phyloP scores from a whole-genome alignment of 352 stramenopile genomes.

The Globisporangium radiosum region DNA sequence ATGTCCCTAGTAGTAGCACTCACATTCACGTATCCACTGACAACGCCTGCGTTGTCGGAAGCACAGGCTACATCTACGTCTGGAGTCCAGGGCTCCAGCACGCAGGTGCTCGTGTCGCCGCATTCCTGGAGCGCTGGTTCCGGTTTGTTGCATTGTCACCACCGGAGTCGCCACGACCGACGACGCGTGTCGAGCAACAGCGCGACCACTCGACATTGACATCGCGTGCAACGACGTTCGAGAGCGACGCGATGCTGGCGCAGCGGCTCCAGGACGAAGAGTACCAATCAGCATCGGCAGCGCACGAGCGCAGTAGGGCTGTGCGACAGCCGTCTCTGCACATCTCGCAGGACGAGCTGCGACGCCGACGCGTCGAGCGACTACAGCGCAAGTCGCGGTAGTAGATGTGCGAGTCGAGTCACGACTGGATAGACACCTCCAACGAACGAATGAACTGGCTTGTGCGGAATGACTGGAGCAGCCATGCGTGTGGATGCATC shows the following conservation, averaged over 20 bases:
- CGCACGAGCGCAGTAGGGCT: background rate
- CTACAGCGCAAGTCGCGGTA: constrained; percentile 9
- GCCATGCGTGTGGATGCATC: no score
- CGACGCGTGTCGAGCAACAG: background rate
- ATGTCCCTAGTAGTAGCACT: no score
- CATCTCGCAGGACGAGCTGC: constrained; percentile 22
- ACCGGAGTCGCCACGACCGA: background rate
- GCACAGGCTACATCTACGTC: constrained; percentile 14
- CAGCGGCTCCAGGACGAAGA: constrained; percentile 24
- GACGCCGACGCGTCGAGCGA: constrained; percentile 19
- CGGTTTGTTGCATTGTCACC: background rate
- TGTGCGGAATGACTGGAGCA: no score
- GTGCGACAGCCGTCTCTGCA: background rate
- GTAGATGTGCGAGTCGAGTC: background rate
- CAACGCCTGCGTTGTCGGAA: background rate
- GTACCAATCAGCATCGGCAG: constrained; percentile 4
- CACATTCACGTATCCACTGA: no score
- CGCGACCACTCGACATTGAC: background rate
- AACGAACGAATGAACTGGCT: no score
- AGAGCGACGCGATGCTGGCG: constrained; percentile 17
- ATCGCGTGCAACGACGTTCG: background rate
- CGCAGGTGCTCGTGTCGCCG: background rate
- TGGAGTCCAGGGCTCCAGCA: constrained; percentile 6
- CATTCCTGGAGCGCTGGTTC: constrained; percentile 1
- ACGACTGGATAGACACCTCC: no score